These are phyloP conservation scores for Mortierella sp. DNA, from an alignment of 371 early-diverging fungal species.

Conservation along the genomic window DNA sequence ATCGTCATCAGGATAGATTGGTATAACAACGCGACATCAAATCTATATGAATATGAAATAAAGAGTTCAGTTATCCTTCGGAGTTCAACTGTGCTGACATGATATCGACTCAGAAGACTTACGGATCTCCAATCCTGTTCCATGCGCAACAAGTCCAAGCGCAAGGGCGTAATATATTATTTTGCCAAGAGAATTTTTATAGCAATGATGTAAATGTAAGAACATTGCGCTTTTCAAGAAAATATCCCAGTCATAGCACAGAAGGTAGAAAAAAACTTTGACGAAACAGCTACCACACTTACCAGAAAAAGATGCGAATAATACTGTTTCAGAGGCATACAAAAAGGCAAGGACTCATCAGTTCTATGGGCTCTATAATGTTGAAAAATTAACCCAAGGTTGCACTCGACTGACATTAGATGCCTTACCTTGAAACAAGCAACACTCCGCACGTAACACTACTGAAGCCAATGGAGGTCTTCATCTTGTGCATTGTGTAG, in stretches of 20 bases:
- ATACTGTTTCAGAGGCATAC: conserved; percentile 54
- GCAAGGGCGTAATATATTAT: not conserved
- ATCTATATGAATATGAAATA: conserved; percentile 48
- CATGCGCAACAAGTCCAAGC: conserved; percentile 4
- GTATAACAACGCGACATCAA: conserved; percentile 67
- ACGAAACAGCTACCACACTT: not conserved
- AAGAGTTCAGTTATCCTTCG: not conserved
- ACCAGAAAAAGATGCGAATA: conserved; percentile 73
- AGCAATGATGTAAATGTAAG: not conserved
- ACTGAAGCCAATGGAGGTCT: conserved; percentile 57
- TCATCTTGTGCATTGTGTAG: conserved; percentile 54
- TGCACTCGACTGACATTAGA: not conserved
- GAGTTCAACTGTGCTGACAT: not conserved
- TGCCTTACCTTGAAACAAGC: conserved; percentile 55
- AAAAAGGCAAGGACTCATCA: not conserved
- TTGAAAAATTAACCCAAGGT: not conserved
- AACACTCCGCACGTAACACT: conserved; percentile 61
- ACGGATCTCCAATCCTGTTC: conserved; percentile 57
- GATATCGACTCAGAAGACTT: conserved; percentile 3
- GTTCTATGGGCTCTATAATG: not conserved
- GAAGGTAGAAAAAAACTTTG: no score
- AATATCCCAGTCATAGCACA: no score
- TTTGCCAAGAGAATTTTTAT: conserved; percentile 5
- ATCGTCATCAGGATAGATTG: conserved; percentile 74
- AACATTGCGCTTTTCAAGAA: no score